phyloP scores from a whole-genome alignment of 768 basidiomycete species.

The Rhodosporidiobolus sp. region DNA sequence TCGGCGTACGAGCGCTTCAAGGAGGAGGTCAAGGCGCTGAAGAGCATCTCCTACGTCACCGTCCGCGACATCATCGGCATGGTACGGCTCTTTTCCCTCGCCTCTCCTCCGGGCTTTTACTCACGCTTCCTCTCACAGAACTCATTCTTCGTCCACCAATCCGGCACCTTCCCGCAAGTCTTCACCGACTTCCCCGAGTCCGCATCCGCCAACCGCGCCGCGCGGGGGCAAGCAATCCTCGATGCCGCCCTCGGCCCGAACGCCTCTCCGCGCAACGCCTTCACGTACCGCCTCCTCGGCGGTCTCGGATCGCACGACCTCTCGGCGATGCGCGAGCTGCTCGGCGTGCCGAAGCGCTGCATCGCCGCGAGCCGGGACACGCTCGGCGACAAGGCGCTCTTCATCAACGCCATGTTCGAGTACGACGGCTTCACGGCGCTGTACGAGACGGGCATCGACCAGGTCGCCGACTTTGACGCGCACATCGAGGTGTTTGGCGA shows the following conservation, averaged over 20 bases:
- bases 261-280: constrained; percentile 21
- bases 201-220: constrained; percentile 14
- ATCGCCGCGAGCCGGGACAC: constrained; percentile 18
- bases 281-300: constrained; percentile 41
- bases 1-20: constrained; percentile 42
- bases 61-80: constrained; percentile 46
- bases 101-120: too few relatives aligned
- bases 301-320: constrained; percentile 46
- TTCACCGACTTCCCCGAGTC: constrained; percentile 40
- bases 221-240: constrained; percentile 23
- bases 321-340: constrained; percentile 46
- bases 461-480: constrained; percentile 46
- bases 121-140: constrained; percentile 19
- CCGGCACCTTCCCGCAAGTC: constrained; percentile 34
- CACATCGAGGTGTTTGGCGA: constrained; percentile 47
- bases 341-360: constrained; percentile 43
- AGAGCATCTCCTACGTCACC: constrained; percentile 42
- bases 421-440: constrained; percentile 43
- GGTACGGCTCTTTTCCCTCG: constrained; percentile 31
- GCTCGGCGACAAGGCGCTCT: not conserved
- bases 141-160: constrained; percentile 43
- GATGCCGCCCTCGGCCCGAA: constrained; percentile 34
- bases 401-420: constrained; percentile 36
- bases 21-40: constrained; percentile 41
- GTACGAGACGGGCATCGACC: constrained; percentile 45